Conservation (phyloP, 176 grass and related monocot genomes). For the Rhynchospora pubera region DNA sequence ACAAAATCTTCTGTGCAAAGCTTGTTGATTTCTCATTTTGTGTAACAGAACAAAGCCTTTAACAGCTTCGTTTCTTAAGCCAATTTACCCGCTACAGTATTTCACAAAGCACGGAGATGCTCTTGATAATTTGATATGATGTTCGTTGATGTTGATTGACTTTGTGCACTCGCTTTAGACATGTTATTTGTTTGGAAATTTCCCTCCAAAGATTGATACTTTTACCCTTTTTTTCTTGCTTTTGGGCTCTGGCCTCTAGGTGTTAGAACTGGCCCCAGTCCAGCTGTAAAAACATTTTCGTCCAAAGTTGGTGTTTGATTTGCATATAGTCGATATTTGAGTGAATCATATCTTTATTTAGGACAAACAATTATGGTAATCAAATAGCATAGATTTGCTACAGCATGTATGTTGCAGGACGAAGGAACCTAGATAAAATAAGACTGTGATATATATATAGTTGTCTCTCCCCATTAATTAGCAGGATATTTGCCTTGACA, state of each 20-base stretch:
- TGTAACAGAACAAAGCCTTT: too few relatives aligned
- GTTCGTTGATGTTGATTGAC: not conserved
- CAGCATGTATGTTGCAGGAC: not conserved
- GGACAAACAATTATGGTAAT: not conserved
- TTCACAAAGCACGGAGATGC: not conserved
- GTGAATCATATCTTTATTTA: not conserved
- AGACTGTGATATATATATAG: too few relatives aligned
- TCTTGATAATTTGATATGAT: not conserved
- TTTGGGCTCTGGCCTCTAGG: not conserved
- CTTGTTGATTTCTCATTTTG: not conserved
- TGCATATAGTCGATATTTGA: not conserved
- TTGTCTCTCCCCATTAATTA: too few relatives aligned
- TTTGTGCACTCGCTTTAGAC: not conserved
- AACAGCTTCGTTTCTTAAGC: not conserved
- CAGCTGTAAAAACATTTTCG: not conserved
- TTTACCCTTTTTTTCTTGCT: not conserved
- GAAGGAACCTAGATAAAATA: not conserved
- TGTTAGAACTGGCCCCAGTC: not conserved
- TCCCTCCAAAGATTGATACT: not conserved
- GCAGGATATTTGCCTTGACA: too few relatives aligned
- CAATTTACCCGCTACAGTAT: not conserved
- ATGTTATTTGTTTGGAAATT: conserved; percentile 13
- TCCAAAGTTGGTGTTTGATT: not conserved
- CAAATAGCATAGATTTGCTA: not conserved
- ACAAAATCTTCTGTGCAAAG: not conserved